Evolutionary conservation across 805 yeast species (phyloP), one percentile per base, ranked within the genome.

Genomic region (Nakazawaea ishiwadae): DNA sequence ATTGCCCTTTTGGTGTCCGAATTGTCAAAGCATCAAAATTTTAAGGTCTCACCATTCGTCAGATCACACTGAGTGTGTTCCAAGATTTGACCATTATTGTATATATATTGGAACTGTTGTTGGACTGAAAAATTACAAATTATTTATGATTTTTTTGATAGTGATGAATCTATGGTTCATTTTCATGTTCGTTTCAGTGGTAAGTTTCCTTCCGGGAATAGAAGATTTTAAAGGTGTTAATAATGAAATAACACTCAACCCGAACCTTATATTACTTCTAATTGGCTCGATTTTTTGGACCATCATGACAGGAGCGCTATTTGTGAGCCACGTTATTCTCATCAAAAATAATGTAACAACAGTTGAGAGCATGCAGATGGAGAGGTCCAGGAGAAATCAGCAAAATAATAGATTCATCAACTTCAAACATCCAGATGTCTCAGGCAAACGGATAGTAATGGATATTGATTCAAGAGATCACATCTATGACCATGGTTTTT

Each of bases 11-110:
- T 90, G 85, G 79, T 88, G 96, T 53, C 60, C 82, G 1, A 58
- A 62, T 9, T 86, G 96, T 55, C 65, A 73, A 36, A 71, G 81
- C 4, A 59, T 85, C 23, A 87, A 85, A 53, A 69, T 81, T 1
- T 73, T 77, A 19, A 66, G 96, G 39, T 58, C 84, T 0, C 91
- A 79, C 49, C 96, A 86, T 54, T 81, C 89, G 30, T 66, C 73
- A 3, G 67, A 72, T 37, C 39, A 63, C 39, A 71, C 69, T 2
- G 53, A 59, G 18, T 87, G 95, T 54, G 77, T 89, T 0, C 78
- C 85, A 0, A 68, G 73, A 44, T 83, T 85, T 68, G 98, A 90
- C 59, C 98, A 90, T 57, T 82, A 71, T 52, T 90, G 98, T 56
- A 54, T 77, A 0, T 88, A 87, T 82, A 59, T 91, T 0, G 95